phyloP scores from a whole-genome alignment of 2,329 filamentous ascomycete genomes.

The Conoideocrella luteorostrata region DNA sequence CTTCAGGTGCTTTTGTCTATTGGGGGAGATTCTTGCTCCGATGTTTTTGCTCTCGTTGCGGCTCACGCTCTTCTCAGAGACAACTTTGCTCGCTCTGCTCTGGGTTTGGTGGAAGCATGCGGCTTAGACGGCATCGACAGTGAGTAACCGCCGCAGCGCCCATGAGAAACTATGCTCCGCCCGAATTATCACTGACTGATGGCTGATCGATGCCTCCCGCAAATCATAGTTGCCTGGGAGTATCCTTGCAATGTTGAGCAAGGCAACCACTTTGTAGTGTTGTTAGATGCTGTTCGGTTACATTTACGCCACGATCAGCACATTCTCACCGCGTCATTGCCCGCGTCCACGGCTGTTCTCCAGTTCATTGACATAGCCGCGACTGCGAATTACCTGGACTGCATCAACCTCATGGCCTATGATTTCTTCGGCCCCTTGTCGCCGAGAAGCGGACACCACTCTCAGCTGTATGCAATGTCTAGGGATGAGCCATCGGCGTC shows the following conservation, averaged over 20 bases:
- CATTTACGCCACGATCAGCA: slow-evolving; percentile 64
- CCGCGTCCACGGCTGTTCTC: slow-evolving; percentile 59
- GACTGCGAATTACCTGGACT: slow-evolving; percentile 61
- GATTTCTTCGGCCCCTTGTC: slow-evolving; percentile 73
- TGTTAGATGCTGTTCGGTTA: slow-evolving; percentile 60
- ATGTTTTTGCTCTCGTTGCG: slow-evolving; percentile 63
- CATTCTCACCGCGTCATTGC: slow-evolving; percentile 65
- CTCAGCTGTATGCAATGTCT: slow-evolving; percentile 61
- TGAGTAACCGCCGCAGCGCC: too few species aligned
- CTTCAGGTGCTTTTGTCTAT: slow-evolving; percentile 73
- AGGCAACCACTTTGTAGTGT: slow-evolving; percentile 62
- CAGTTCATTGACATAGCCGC: slow-evolving; percentile 61
- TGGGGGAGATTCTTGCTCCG: slow-evolving; percentile 60
- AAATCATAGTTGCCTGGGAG: slow-evolving; percentile 68
- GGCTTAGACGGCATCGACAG: slow-evolving; percentile 61
- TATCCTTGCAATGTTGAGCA: slow-evolving; percentile 62
- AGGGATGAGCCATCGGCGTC: slow-evolving; percentile 60
- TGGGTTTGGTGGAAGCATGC: slow-evolving; percentile 61
- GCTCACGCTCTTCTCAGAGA: slow-evolving; percentile 53
- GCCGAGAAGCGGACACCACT: slow-evolving; percentile 62
- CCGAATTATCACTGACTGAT: slow-evolving; percentile 1
- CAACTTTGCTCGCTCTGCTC: slow-evolving; percentile 63
- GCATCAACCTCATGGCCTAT: slow-evolving; percentile 74
- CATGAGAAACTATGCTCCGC: too few species aligned
- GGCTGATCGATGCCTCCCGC: not conserved